Evolutionary conservation across 108 stramenopile genomes (phyloP).

Genomic region (Seminavis robusta): DNA sequence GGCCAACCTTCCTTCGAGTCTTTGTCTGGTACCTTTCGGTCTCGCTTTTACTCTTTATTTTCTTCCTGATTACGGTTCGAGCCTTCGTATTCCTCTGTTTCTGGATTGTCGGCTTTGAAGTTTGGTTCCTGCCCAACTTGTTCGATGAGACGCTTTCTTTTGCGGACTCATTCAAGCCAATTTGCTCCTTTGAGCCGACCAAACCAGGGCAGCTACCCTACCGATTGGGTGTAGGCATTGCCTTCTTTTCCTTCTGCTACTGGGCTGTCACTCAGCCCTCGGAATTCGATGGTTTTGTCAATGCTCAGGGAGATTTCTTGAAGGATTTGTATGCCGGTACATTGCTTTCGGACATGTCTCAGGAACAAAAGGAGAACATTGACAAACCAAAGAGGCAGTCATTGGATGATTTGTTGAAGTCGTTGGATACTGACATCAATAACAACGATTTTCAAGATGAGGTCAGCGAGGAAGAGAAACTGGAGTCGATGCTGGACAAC

Average conservation of each 20-base stretch:
- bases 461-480: constrained; percentile 72
- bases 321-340: constrained; percentile 98
- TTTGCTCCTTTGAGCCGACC: constrained; percentile 82
- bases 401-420: constrained; percentile 92
- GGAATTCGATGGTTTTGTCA: constrained; percentile 97
- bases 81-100: constrained; percentile 87
- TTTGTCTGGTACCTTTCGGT: constrained; percentile 98
- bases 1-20: constrained; percentile 95
- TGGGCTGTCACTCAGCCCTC: constrained; percentile 99
- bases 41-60: constrained; percentile 91
- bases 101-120: constrained; percentile 95
- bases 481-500: constrained; percentile 68
- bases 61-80: constrained; percentile 84
- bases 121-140: constrained; percentile 96
- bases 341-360: constrained; percentile 92
- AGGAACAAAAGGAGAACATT: constrained; percentile 94
- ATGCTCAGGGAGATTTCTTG: constrained; percentile 96
- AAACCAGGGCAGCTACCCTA: constrained; percentile 88
- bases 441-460: constrained; percentile 77
- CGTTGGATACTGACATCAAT: constrained; percentile 63
- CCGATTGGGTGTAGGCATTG: constrained; percentile 86
- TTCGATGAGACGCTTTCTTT: constrained; percentile 96
- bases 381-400: constrained; percentile 96
- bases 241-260: constrained; percentile 91
- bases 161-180: constrained; percentile 93